phyloP scores from a whole-genome alignment of 805 yeast genomes.

The Yueomyces sp. region DNA sequence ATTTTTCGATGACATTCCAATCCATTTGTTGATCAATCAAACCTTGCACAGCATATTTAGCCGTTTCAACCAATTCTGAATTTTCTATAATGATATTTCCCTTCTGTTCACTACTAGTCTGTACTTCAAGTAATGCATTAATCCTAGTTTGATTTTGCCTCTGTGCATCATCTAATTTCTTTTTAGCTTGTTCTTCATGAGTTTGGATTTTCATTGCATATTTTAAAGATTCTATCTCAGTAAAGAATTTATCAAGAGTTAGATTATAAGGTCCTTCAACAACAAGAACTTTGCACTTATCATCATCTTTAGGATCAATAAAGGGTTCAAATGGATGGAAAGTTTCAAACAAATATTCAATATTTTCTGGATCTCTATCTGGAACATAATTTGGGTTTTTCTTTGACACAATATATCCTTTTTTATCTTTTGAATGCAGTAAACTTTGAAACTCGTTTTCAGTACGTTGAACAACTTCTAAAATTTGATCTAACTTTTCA shows the following conservation, averaged over 20 bases:
- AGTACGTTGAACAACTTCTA: slow-evolving; percentile 33
- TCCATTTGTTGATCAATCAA: slow-evolving; percentile 78
- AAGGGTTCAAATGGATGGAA: slow-evolving; percentile 57
- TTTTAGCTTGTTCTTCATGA: slow-evolving; percentile 63
- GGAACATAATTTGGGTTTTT: slow-evolving; percentile 39
- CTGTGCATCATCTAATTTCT: slow-evolving; percentile 61
- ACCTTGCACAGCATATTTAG: slow-evolving; percentile 51
- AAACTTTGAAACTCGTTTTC: slow-evolving; percentile 31
- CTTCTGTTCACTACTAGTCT: slow-evolving; percentile 46
- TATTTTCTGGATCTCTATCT: slow-evolving; percentile 27
- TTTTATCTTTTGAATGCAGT: slow-evolving; percentile 22
- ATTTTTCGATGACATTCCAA: slow-evolving; percentile 78
- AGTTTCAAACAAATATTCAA: slow-evolving; percentile 44
- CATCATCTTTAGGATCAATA: slow-evolving; percentile 23
- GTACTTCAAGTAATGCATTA: slow-evolving; percentile 48
- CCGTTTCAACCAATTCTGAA: slow-evolving; percentile 59
- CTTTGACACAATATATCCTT: slow-evolving; percentile 55
- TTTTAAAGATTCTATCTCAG: slow-evolving; percentile 73
- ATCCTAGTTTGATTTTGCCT: slow-evolving; percentile 61
- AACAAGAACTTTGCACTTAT: slow-evolving; percentile 26
- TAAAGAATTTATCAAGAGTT: slow-evolving; percentile 73
- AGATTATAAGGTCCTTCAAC: slow-evolving; percentile 54
- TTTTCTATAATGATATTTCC: slow-evolving; percentile 63
- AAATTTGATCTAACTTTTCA: slow-evolving; percentile 23
- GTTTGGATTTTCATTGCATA: slow-evolving; percentile 61